Base-by-base conservation (phyloP, 306 rosid species). In the Leucaena leucocephala region DNA sequence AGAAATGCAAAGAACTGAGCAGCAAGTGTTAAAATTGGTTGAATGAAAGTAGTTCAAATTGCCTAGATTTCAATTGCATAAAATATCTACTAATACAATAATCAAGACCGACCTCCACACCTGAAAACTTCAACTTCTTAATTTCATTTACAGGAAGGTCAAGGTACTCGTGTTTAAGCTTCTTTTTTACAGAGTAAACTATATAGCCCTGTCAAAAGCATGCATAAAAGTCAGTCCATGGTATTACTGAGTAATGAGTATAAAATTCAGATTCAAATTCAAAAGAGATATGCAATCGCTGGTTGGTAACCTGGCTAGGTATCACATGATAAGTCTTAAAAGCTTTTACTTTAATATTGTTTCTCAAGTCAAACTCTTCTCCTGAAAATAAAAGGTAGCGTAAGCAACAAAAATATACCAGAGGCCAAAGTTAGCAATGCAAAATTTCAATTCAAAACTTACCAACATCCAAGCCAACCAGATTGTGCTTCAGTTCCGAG, bases 391-490 rank as follows among this genome's bases (percentile, higher is more conserved):
- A 16, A 78, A 71, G 58, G 22, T 77, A 54, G 45, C 61, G 40
- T 75, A 52, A 39, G 76, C 17, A 65, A 59, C 75, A 54, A 65
- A 69, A 63, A 68, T 21, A 62, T 12, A 72, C 34, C 27, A 16
- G 17, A 0, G 62, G 64, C 80, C 75, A 76, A 45, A 48, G 21
- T 46, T 58, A 19, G 48, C 36, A 16, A 48, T 36, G 75, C 65
- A 44, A 68, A 67, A 75, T 50, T 77, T 79, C 64, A 17, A 74
- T 52, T 76, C 65, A 77, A 67, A 82, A 64, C 68, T 81, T 91
- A 88, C 98, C 98, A 78, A 93, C 83, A 86, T 95, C 96, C 91
- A 92, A 83, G 86, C 96, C 98, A 61, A 95, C 75, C 46, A 95
- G 83, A 62, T 87, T 88, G 80, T 90, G 90, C 40, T 90, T 86